A percentile compares a stretch with the other conserved stretches of the same genome.
Evolutionary conservation across 1,139 yeast species (phyloP).

Genomic region (Yamadazyma kanchanaburiensis): DNA sequence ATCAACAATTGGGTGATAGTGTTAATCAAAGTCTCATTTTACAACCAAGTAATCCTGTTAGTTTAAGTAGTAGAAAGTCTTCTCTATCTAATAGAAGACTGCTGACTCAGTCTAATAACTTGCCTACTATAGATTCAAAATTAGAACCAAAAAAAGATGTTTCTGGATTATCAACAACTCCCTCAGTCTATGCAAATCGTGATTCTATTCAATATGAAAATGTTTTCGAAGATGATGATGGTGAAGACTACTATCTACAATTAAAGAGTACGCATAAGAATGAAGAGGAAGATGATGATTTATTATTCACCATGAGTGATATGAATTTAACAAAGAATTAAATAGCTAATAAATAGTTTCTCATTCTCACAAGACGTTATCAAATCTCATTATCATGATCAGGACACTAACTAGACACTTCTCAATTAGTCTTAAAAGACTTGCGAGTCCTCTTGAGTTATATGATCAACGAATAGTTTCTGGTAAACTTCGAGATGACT

Average conservation of each 20-base stretch:
- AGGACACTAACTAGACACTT: constrained; percentile 2
- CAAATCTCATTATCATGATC: too few relatives aligned
- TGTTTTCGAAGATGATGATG: constrained; percentile 50
- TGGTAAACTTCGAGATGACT: constrained; percentile 60
- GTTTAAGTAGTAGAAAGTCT: constrained; percentile 23
- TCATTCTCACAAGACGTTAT: too few relatives aligned
- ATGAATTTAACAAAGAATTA: constrained; percentile 52
- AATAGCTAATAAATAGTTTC: too few relatives aligned
- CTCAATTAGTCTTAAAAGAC: background rate
- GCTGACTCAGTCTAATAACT: constrained; percentile 33
- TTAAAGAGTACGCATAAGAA: constrained; percentile 6
- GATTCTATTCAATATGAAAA: constrained; percentile 41
- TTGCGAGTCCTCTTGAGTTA: constrained; percentile 50
- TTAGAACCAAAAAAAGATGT: constrained; percentile 11
- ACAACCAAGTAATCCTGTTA: constrained; percentile 11
- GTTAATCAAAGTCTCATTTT: constrained; percentile 43
- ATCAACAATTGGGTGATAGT: constrained; percentile 50
- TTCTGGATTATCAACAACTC: constrained; percentile 37
- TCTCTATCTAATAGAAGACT: constrained; percentile 23
- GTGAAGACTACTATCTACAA: constrained; percentile 20
- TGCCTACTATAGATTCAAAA: constrained; percentile 16
- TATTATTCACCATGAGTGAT: constrained; percentile 87
- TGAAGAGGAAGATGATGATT: constrained; percentile 66
- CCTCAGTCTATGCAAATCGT: constrained; percentile 27
- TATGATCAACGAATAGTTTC: constrained; percentile 54